Evolutionary conservation across 805 yeast genomes (phyloP).

Genomic region (Hanseniaspora lindneri): DNA sequence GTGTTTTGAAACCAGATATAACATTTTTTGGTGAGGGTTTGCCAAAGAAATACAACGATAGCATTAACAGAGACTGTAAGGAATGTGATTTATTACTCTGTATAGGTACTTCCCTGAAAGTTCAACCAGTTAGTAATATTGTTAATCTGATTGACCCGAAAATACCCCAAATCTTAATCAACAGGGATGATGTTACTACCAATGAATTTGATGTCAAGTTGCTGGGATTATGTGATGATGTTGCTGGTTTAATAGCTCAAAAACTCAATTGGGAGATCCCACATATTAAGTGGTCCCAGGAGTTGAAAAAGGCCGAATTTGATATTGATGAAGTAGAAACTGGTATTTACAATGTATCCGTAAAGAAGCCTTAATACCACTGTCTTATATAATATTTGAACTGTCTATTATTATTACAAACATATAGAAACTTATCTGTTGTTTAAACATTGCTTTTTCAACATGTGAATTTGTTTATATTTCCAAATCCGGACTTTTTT

Average conservation of each 20-base stretch:
- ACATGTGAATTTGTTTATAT: background rate
- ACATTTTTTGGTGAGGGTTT: constrained; percentile 82
- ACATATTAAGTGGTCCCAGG: constrained; percentile 39
- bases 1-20: constrained; percentile 85
- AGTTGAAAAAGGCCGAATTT: constrained; percentile 23
- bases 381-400: too few species aligned
- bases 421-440: too few species aligned
- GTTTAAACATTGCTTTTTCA: background rate
- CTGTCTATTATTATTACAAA: too few species aligned
- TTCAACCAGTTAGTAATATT: constrained; percentile 82
- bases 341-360: constrained; percentile 26
- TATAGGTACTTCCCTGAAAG: constrained; percentile 84
- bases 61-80: constrained; percentile 45
- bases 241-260: constrained; percentile 51
- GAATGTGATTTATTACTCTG: constrained; percentile 71
- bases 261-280: constrained; percentile 49
- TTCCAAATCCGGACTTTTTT: background rate
- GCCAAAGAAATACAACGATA: constrained; percentile 55
- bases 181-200: constrained; percentile 63
- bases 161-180: constrained; percentile 75
- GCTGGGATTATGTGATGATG: constrained; percentile 76
- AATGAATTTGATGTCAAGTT: constrained; percentile 67
- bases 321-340: constrained; percentile 23
- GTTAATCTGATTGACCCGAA: constrained; percentile 59
- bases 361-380: background rate